Conservation (phyloP, 2,329 filamentous ascomycete genomes). For the Tolypocladium sp. region DNA sequence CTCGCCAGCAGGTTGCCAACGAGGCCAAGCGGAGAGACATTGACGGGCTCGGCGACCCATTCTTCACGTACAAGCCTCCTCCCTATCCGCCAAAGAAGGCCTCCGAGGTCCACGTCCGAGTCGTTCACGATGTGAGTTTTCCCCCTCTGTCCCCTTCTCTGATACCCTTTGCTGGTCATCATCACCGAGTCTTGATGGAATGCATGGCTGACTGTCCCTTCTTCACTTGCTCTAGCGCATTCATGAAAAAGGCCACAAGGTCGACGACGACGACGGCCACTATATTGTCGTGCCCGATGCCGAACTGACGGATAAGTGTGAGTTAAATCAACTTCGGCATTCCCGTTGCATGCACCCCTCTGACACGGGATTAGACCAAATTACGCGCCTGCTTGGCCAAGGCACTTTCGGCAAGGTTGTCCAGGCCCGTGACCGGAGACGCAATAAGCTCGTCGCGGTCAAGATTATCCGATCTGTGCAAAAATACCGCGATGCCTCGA, state of each 20-base stretch:
- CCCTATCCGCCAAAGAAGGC: slow-evolving; percentile 86
- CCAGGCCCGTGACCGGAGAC: slow-evolving; percentile 73
- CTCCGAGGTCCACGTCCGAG: slow-evolving; percentile 59
- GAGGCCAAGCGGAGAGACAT: slow-evolving; percentile 72
- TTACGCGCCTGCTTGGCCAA: slow-evolving; percentile 83
- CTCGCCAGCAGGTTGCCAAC: slow-evolving; percentile 70
- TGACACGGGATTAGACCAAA: slow-evolving; percentile 55
- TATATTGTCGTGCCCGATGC: slow-evolving; percentile 88
- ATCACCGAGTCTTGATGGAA: not conserved
- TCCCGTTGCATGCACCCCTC: not conserved
- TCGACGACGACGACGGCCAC: slow-evolving; percentile 94
- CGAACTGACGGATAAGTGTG: slow-evolving; percentile 82
- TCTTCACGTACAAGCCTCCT: slow-evolving; percentile 75
- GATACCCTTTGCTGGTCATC: not conserved
- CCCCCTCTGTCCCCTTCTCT: not conserved
- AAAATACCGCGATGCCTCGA: slow-evolving; percentile 92
- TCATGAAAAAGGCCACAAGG: slow-evolving; percentile 55
- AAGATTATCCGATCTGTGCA: slow-evolving; percentile 98
- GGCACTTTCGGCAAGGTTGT: slow-evolving; percentile 98
- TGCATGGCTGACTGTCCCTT: not conserved
- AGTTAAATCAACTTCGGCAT: slow-evolving; percentile 25
- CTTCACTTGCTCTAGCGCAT: slow-evolving; percentile 13
- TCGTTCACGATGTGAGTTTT: slow-evolving; percentile 51
- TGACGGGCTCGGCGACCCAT: slow-evolving; percentile 61
- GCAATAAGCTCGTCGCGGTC: slow-evolving; percentile 75